Conservation (phyloP, 106 monocot species). For the Triglochin maritima region DNA sequence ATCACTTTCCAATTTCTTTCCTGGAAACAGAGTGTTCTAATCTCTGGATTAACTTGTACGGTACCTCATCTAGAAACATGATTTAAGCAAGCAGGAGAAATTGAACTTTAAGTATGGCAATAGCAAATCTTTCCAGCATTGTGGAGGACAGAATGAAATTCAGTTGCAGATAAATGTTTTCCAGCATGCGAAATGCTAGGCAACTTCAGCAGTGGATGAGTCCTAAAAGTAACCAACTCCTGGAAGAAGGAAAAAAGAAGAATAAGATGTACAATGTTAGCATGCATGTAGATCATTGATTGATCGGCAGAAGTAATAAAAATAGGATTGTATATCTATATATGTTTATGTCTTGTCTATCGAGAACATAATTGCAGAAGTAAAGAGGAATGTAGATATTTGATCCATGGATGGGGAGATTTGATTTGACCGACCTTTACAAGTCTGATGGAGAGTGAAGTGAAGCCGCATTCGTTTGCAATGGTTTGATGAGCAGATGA, state of each 20-base stretch:
- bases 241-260: slow-evolving; percentile 13
- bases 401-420: background rate
- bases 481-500: slow-evolving; percentile 48
- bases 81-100: background rate
- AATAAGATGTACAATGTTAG: no score
- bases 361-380: background rate
- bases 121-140: slow-evolving; percentile 28
- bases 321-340: no score
- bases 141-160: slow-evolving; percentile 72
- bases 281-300: background rate
- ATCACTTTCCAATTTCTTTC: slow-evolving; percentile 25
- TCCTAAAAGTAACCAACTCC: slow-evolving; percentile 84
- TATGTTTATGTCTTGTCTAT: no score
- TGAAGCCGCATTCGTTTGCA: slow-evolving; percentile 74
- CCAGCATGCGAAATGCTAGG: slow-evolving; percentile 75
- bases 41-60: background rate
- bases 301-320: background rate
- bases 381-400: background rate
- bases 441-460: slow-evolving; percentile 58
- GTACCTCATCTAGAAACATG: no score
- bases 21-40: slow-evolving; percentile 6
- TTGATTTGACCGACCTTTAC: slow-evolving; percentile 47
- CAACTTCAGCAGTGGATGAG: slow-evolving; percentile 37
- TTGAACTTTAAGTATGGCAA: background rate
- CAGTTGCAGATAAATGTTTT: slow-evolving; percentile 68